phyloP scores from a whole-genome alignment of 2,329 filamentous ascomycete genomes.

The Sporothrix luriei region DNA sequence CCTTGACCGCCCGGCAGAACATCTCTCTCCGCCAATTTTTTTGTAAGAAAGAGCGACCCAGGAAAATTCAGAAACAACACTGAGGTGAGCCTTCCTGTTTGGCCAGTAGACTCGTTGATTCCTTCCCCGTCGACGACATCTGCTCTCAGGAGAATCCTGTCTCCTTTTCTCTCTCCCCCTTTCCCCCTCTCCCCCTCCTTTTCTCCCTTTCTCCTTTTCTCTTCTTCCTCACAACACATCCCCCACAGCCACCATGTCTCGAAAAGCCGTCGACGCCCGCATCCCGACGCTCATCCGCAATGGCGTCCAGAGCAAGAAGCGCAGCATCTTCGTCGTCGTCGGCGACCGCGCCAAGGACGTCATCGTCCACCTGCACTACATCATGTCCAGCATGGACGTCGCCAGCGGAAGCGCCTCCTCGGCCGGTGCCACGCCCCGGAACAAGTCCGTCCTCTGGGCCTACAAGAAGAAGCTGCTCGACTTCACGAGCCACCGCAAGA shows the following conservation, averaged over 20 bases:
- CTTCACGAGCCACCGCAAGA: conserved; percentile 95
- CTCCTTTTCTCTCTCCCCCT: background rate
- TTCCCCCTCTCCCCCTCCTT: background rate
- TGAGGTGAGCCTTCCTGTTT: conserved; percentile 3
- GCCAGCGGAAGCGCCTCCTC: conserved; percentile 18
- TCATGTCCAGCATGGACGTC: conserved; percentile 71
- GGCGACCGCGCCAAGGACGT: conserved; percentile 94
- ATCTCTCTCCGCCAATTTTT: conserved; percentile 36
- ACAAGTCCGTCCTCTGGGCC: conserved; percentile 93
- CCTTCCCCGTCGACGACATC: conserved; percentile 20
- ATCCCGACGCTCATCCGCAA: conserved; percentile 90
- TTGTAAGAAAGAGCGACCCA: conserved; percentile 19
- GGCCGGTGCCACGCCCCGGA: conserved; percentile 78
- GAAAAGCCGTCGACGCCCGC: conserved; percentile 73
- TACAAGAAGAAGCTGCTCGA: conserved; percentile 97
- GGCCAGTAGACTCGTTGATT: conserved; percentile 5
- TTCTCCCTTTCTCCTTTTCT: background rate
- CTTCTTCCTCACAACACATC: conserved; percentile 2
- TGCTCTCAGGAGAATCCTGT: conserved; percentile 14
- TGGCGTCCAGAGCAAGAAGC: conserved; percentile 92
- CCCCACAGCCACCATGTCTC: conserved; percentile 54
- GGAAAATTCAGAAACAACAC: conserved; percentile 24
- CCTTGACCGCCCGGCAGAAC: conserved; percentile 36
- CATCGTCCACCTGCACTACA: conserved; percentile 90
- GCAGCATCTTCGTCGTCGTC: conserved; percentile 96